Base-by-base conservation (phyloP, 495 filamentous ascomycete genomes). In the Cudoniella acicularis region DNA sequence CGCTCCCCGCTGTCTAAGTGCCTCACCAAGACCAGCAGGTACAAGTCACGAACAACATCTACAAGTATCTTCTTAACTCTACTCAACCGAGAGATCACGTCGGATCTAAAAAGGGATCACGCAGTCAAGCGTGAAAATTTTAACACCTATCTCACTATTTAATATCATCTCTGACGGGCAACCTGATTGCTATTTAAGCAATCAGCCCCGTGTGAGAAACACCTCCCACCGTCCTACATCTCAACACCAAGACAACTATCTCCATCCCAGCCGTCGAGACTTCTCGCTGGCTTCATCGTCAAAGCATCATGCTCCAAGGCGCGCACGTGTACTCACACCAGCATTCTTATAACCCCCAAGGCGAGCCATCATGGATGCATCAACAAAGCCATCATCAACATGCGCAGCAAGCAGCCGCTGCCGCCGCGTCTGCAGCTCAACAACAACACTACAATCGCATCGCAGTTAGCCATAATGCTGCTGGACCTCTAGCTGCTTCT, bases 361-460 rank as follows among this genome's bases (percentile, higher is more conserved):
- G 80, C 69, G 89, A 93, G 67, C 85, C 86, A 60, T 79, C 87
- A 67, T 91, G 88, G 87, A 77, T 90, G 76, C 87, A 92, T 64
- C 86, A 84, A 65, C 80, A 82, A 52, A 80, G 79, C 48, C 84
- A 87, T 54, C 85, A 87, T 57, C 87, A 87, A 54, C 80, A 84
- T 64, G 77, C 75, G 52, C 88, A 90, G 68, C 83, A 83, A 60
- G 74, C 72, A 53, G 71, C 72, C 0, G 84, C 83, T 16, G 85
- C 84, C 20, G 84, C 83, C 21, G 84, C 85, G 10, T 80, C 81
- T 26, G 85, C 81, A 20, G 84, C 81, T 47, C 87, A 89, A 61
- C 87, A 91, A 70, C 87, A 91, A 73, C 87, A 90, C 68, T 92
- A 92, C 73, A 88, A 83, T 67, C 86, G 89, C 50, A 79, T 94